A percentile compares a stretch with the other conserved stretches of the same genome.
Evolutionary conservation across 441 rosid genomes (phyloP).

Genomic region (Adansonia gregorii): DNA sequence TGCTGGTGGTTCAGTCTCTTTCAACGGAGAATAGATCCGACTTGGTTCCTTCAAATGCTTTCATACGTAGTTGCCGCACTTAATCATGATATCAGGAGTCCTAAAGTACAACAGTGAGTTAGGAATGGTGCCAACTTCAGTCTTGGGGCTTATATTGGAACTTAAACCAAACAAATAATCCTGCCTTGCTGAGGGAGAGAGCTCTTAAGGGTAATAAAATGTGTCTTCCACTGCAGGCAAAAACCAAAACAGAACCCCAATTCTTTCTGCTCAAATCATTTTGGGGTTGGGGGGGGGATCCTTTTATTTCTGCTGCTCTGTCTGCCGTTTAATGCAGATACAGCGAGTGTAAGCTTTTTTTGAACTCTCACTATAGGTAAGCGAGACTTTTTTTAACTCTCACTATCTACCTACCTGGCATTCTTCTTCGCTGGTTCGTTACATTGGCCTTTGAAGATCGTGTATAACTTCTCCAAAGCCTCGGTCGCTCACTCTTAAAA

Average conservation of each 20-base stretch:
- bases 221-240: too few species aligned
- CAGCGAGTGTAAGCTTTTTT: slow-evolving; percentile 66
- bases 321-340: slow-evolving; percentile 56
- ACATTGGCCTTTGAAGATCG: slow-evolving; percentile 45
- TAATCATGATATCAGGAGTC: too few species aligned
- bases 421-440: slow-evolving; percentile 39
- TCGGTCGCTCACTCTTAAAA: slow-evolving; percentile 42
- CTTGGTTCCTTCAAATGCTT: too few species aligned
- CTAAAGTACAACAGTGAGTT: too few species aligned
- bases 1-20: too few species aligned
- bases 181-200: neutral
- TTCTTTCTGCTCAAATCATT: too few species aligned
- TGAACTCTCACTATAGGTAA: slow-evolving; percentile 67
- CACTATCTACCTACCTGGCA: slow-evolving; percentile 35
- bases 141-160: neutral
- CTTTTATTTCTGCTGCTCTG: slow-evolving; percentile 42
- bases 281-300: too few species aligned
- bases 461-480: slow-evolving; percentile 51
- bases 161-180: neutral
- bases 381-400: slow-evolving; percentile 36
- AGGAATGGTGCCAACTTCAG: neutral
- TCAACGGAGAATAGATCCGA: too few species aligned
- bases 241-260: too few species aligned
- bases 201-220: too few species aligned
- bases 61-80: too few species aligned